phyloP scores from a whole-genome alignment of 257 asterid genomes.

The Nicotiana knightiana region DNA sequence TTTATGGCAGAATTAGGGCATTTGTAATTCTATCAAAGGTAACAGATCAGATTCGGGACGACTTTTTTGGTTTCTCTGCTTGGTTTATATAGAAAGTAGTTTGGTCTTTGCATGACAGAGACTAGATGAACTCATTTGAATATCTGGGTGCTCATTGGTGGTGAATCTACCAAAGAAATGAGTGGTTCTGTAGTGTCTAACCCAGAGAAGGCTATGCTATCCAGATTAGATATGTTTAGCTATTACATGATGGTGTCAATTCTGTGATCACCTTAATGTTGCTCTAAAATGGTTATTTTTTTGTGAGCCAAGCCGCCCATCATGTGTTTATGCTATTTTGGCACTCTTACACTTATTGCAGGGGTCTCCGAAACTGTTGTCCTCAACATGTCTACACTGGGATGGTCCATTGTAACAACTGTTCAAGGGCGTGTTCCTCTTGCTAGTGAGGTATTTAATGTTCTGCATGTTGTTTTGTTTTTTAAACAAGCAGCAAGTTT shows the following conservation, averaged over 20 bases:
- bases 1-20: background rate
- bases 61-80: background rate
- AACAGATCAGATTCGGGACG: background rate
- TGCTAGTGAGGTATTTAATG: conserved; percentile 84
- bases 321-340: background rate
- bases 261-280: background rate
- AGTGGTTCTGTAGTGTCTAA: background rate
- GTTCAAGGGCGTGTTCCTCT: conserved; percentile 91
- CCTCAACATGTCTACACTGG: conserved; percentile 91
- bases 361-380: conserved; percentile 90
- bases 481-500: conserved; percentile 8
- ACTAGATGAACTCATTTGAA: background rate
- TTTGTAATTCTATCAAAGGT: background rate
- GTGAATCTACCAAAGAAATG: background rate
- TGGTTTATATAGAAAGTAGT: background rate
- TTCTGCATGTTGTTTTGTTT: conserved; percentile 11
- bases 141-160: background rate
- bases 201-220: background rate
- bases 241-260: background rate
- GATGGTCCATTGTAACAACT: conserved; percentile 81
- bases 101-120: background rate
- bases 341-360: conserved; percentile 26
- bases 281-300: background rate
- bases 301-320: background rate
- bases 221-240: background rate